Evolutionary conservation across 768 basidiomycete species (phyloP), one percentile per base, ranked within the genome.

Genomic region (Clavulina sp.): DNA sequence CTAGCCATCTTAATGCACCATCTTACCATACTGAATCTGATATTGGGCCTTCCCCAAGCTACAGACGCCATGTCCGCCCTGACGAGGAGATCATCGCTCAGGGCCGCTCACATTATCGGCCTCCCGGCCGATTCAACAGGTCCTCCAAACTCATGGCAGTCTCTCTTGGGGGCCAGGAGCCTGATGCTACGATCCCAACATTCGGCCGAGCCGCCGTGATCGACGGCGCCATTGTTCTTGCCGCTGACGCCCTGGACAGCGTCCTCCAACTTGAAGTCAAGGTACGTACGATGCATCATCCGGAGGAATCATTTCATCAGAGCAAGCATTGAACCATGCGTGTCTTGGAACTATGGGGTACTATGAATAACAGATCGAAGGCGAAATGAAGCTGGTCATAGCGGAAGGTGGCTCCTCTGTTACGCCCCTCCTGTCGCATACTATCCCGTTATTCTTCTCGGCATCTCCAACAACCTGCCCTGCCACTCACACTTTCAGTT

Each of bases 321-420:
- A n/a, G n/a, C n/a, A n/a, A n/a, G n/a, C n/a, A n/a, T n/a, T n/a
- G n/a, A n/a, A n/a, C n/a, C 47, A 30, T 19, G 5, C 29, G 26
- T 9, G 7, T 50, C 33, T 26, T 47, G 7, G 2, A 18, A 2
- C 26, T n/a, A n/a, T n/a, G n/a, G n/a, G n/a, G n/a, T n/a, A n/a
- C n/a, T n/a, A n/a, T n/a, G 3, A 4, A 19, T 43, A 24, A 19
- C 41, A 55, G 54, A 55, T 55, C 30, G 23, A 41, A 33, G 54
- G 54, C 21, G 49, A 52, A 46, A 5, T 55, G 31, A 55, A 55
- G 43, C 51, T 55, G 7, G 41, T 41, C 24, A 52, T 55, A 21
- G 41, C 52, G 26, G 54, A 55, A 46, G 54, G 54, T 33, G 54
- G 54, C 41, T 26, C 23, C 5, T 23, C 34, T 4, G 33, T 41